Conservation (phyloP, 2,329 filamentous ascomycete genomes). For the Botrytis sinoallii region DNA sequence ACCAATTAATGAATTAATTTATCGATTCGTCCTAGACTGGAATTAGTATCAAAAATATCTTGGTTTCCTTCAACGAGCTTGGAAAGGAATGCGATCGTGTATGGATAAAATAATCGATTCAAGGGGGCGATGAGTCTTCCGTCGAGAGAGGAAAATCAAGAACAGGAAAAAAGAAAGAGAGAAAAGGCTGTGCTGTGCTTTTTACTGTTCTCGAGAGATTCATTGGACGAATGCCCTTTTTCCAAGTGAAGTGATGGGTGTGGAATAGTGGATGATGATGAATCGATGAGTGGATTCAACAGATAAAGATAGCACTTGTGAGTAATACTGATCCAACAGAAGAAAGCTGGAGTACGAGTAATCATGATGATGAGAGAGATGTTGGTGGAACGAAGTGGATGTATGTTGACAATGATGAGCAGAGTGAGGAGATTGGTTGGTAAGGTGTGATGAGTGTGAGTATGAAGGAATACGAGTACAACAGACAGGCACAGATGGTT, state of each 20-base stretch:
- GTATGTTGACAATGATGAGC: background rate
- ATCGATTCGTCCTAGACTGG: background rate
- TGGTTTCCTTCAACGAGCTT: background rate
- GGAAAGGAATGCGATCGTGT: background rate
- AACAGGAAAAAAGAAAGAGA: background rate
- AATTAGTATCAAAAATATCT: constrained; percentile 12
- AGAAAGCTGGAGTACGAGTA: background rate
- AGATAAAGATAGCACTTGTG: background rate
- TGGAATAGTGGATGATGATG: background rate
- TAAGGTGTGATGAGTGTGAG: background rate
- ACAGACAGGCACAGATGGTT: background rate
- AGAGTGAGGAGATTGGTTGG: background rate
- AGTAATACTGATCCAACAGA: constrained; percentile 3
- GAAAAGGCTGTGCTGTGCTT: background rate
- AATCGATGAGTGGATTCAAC: background rate
- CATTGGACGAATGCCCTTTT: background rate
- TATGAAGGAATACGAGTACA: background rate
- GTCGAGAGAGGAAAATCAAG: background rate
- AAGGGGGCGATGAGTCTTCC: background rate
- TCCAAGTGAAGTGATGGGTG: background rate
- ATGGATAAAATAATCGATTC: background rate
- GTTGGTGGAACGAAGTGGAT: background rate
- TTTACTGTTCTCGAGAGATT: background rate
- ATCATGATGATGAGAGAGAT: background rate
- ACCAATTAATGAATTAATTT: background rate